These are phyloP conservation scores for Stentor coeruleus DNA, from an alignment of 73 alveolate species.

Conservation along the genomic window DNA sequence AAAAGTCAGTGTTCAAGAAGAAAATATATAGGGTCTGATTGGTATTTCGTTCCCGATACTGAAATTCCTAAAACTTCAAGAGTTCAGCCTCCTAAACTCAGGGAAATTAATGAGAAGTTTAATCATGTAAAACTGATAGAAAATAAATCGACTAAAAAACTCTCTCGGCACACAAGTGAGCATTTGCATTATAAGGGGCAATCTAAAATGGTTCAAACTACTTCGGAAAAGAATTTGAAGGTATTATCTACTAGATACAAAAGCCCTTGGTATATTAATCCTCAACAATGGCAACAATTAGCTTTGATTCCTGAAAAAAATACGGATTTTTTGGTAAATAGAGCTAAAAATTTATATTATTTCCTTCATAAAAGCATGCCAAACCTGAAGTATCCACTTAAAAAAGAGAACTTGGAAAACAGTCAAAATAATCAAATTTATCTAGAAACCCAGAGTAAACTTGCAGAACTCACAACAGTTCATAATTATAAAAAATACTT, in stretches of 20 bases:
- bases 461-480: not conserved
- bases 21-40: not conserved
- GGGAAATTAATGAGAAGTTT: not conserved
- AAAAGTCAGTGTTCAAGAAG: no score
- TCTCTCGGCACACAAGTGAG: no score
- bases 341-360: conserved; percentile 8
- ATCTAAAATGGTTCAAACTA: not conserved
- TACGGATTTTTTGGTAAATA: not conserved
- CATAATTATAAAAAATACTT: not conserved
- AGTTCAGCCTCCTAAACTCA: not conserved
- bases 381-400: not conserved
- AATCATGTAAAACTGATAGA: no score
- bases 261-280: conserved; percentile 18
- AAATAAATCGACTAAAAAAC: not conserved
- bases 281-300: not conserved
- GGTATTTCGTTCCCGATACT: not conserved
- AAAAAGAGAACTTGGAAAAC: not conserved
- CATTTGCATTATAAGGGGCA: not conserved
- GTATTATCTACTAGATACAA: not conserved
- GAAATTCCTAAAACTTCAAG: not conserved
- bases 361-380: not conserved
- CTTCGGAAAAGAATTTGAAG: not conserved
- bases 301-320: not conserved
- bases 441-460: not conserved
- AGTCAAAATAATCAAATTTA: not conserved